Evolutionary conservation across 1,139 yeast genomes (phyloP), one percentile per base, ranked within the genome.

Genomic region (Torulaspora globosa): DNA sequence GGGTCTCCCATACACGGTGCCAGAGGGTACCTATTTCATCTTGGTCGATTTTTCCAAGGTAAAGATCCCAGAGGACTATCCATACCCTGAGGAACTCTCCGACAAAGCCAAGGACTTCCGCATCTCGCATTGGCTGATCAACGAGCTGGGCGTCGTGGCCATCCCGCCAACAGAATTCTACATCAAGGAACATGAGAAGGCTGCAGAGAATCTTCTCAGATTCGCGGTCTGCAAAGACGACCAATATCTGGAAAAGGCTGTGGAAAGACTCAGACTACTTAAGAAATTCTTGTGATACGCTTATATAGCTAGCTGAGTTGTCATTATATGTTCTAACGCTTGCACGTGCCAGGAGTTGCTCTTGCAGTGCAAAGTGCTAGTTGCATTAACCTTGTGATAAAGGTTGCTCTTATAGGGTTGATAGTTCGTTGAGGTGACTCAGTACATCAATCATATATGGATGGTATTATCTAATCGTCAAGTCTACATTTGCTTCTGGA

Each of bases 161-260:
- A 90, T 92, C 55, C 98, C 98, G 10, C 97, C 97, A 26, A 84
- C 96, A 4, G 98, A 90, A 66, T 92, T 92, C 63, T 80, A 87
- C 61, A 76, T 79, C 37, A 75, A 78, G 38, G 82, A 85, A 65
- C 78, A 79, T 50, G 90, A 86, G 27, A 74, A 78, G 49, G 79
- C 82, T 14, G 89, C 92, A 43, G 96, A 89, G 62, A 84, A 86
- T 57, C 80, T 89, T 64, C 72, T 92, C 52, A 80, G 98, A 64
- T 90, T 92, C 67, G 97, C 98, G 12, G 95, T 92, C 14, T 92
- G 98, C 73, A 92, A 92, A 70, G 96, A 85, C 58, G 95, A 92
- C 63, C 72, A 71, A 4, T 73, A 87, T 51, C 75, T 92, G 55
- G 80, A 79, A 53, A 88, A 84, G 55, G 97, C 97, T 0, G 95